Percentiles rank a stretch among this genome's conserved stretches.
phyloP scores from a whole-genome alignment of 2,329 filamentous ascomycete genomes.

The Domatiomyces catenatus region DNA sequence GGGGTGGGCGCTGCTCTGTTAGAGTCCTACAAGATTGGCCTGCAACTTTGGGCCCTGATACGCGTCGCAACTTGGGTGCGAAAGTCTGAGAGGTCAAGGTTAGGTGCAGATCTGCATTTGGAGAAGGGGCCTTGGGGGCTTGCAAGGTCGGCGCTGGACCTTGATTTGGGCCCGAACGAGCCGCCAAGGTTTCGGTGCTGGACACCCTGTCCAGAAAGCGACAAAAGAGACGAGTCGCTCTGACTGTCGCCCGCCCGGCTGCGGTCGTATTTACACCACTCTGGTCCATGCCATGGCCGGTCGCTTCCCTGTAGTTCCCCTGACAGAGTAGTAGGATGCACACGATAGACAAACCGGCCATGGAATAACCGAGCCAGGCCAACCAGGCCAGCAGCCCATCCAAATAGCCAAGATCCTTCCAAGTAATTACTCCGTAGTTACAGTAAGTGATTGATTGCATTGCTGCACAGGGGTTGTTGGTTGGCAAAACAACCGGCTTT shows the following conservation, averaged over 20 bases:
- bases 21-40: neutral
- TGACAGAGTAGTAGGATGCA: neutral
- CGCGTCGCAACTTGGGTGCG: neutral
- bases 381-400: no score
- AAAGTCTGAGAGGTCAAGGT: neutral
- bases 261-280: neutral
- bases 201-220: neutral
- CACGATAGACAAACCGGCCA: neutral
- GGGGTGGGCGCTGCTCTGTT: neutral
- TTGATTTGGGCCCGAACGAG: neutral
- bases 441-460: neutral
- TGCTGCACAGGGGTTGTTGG: neutral
- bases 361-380: neutral
- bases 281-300: neutral
- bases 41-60: neutral
- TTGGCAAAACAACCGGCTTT: neutral
- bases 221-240: neutral
- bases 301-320: neutral
- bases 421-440: no score
- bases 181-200: neutral
- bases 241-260: neutral
- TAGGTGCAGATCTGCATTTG: neutral
- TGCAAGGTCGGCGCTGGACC: neutral
- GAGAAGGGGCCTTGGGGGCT: neutral
- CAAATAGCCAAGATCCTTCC: no score